A percentile compares a stretch with the other conserved stretches of the same genome.
These are phyloP conservation scores for Anthostomella pinea DNA, from an alignment of 2,329 filamentous ascomycete species.

Conservation along the genomic window DNA sequence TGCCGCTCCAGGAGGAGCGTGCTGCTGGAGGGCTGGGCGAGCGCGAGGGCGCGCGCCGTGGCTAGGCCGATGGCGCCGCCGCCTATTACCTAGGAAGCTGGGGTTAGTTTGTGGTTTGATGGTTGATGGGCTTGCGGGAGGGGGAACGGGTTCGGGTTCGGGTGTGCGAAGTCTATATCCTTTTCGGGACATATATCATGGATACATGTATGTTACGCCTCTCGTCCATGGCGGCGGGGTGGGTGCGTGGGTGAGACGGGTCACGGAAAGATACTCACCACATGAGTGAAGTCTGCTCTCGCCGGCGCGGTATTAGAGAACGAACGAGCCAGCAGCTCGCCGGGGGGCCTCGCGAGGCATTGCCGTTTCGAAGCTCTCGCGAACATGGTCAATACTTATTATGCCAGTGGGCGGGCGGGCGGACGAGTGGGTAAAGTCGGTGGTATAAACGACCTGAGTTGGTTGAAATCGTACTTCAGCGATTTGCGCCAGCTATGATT, in stretches of 20 bases:
- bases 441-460: too few species aligned
- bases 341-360: background rate
- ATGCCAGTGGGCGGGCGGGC: too few species aligned
- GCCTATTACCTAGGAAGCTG: conserved; percentile 48
- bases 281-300: conserved; percentile 35
- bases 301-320: conserved; percentile 30
- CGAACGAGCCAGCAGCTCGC: conserved; percentile 8
- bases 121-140: background rate
- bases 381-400: conserved; percentile 17
- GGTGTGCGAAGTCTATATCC: background rate
- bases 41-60: conserved; percentile 70
- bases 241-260: background rate
- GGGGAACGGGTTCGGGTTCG: background rate
- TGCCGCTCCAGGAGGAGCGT: conserved; percentile 83
- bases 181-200: too few species aligned
- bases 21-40: conserved; percentile 51
- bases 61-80: conserved; percentile 74
- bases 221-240: too few species aligned
- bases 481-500: too few species aligned
- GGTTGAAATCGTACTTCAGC: too few species aligned
- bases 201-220: too few species aligned
- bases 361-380: conserved; percentile 5
- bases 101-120: background rate
- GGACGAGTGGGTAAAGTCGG: too few species aligned
- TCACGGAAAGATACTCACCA: conserved; percentile 25